phyloP scores from a whole-genome alignment of 352 stramenopile genomes.

The Phytophthora pistaciae region DNA sequence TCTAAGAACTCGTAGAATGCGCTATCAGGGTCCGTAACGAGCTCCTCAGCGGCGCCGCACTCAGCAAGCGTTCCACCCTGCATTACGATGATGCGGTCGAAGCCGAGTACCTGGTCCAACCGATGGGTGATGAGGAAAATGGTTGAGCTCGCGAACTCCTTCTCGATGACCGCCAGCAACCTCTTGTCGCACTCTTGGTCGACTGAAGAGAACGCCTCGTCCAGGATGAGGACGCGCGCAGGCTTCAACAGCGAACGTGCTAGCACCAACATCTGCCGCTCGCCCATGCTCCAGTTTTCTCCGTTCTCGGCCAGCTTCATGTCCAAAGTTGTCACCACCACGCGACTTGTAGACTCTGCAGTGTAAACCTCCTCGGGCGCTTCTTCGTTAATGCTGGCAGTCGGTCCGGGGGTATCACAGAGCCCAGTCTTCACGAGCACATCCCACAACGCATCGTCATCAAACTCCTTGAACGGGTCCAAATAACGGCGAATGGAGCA shows the following conservation, averaged over 20 bases:
- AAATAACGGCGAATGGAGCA: conserved; percentile 93
- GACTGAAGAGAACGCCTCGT: conserved; percentile 71
- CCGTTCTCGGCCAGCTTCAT: conserved; percentile 84
- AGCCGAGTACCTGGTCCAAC: conserved; percentile 95
- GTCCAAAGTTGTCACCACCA: conserved; percentile 38
- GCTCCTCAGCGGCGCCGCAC: conserved; percentile 85
- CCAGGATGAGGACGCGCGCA: conserved; percentile 92
- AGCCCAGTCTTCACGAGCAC: conserved; percentile 57
- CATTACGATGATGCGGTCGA: conserved; percentile 85
- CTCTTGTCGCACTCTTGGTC: conserved; percentile 62
- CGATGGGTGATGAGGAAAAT: conserved; percentile 96
- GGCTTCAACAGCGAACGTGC: conserved; percentile 91
- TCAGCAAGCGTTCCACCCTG: conserved; percentile 80
- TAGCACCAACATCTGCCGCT: conserved; percentile 97
- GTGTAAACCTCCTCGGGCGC: conserved; percentile 43
- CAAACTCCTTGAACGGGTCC: conserved; percentile 90
- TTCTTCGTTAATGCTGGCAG: conserved; percentile 62
- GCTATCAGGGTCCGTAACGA: conserved; percentile 51
- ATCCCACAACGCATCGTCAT: conserved; percentile 64
- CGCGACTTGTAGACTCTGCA: neutral
- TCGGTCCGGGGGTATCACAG: conserved; percentile 71
- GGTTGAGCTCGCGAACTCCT: conserved; percentile 91
- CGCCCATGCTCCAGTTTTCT: conserved; percentile 95
- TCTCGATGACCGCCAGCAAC: conserved; percentile 62
- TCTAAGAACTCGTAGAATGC: conserved; percentile 55